Base-by-base conservation (phyloP, 192 early-diverging fungal species). In the Kappamyces sp. region DNA sequence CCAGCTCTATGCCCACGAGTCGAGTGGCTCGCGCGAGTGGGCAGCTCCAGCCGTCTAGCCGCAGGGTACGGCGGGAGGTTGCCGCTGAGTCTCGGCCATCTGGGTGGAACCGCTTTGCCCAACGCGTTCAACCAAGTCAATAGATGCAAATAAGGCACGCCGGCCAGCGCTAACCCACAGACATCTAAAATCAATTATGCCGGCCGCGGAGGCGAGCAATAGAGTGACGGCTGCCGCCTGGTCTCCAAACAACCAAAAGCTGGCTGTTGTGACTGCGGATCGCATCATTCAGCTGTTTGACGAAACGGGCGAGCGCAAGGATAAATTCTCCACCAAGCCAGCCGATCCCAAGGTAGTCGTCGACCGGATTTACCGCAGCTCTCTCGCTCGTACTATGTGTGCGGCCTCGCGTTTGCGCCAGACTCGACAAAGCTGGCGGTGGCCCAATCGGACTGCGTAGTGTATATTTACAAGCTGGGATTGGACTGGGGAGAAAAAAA, bases 401-500 rank as follows among this genome's bases (percentile, higher is more conserved):
- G 73, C 59, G 71, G 66, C n/a, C 64, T 85, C 5, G 77, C 81
- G 5, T 85, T 85, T 49, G 82, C 81, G 6, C 81, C 83, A 36
- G 83, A 85, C 62, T 75, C 73, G 10, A 78, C 80, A 23, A 80
- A 77, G 51, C 70, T 85, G 31, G 83, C 83, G 1, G 77, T 85
- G 12, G 83, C 83, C 1, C 83, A 85, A 55, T 66, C 72, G 9
- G 83, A 85, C 61, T 68, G 71, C 61, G 76, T 76, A 10, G 81
- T 85, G 6, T 85, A 82, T 57, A 81, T 85, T 5, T 85, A 85
- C 71, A 85, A 77, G 49, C 65, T 85, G 9, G 83, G 83, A 3
- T 64, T 82, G 34, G 83, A 85, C 40, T 85, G 83, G 83, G 83
- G 83, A 10, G 83, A 85, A 54, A 85, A 85, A 47, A 85, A 85